Base-by-base conservation (phyloP, 306 rosid species). In the Gynostemma pentaphyllum region DNA sequence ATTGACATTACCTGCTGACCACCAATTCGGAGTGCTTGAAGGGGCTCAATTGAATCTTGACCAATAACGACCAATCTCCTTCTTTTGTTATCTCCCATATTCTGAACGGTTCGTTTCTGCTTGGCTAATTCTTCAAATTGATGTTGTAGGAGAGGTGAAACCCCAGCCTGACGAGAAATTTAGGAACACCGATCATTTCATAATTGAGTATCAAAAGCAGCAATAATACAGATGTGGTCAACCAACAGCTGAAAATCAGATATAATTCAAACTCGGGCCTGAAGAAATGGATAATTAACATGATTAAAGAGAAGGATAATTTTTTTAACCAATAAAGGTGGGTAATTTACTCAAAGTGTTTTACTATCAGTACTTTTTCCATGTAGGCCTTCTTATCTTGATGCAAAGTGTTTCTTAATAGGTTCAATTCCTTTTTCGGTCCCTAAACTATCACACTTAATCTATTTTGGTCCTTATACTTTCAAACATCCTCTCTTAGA, bases 41-140 rank as follows among this genome's bases (percentile, higher is more conserved):
- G 95, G 49, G 96, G 90, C 40, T 88, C 96, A 24, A 86, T 83
- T 23, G 95, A 84, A 76, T 86, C 86, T 81, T 88, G 96, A 73
- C 99, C 99, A 53, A 88, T 79, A 74, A 82, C 91, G 54, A 81
- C 83, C 79, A 90, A 47, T 66, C 74, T 87, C 50, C 87, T 81
- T 71, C 79, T 83, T 78, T 77, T 79, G 67, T 78, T 73, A 21
- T 72, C 76, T 46, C 76, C 85, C 15, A 78, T 37, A 57, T 71
- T 66, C 72, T 23, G 75, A 56, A 66, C 82, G 57, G 79, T 75
- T 11, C 60, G 53, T 22, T 85, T 88, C 76, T 82, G 85, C 85
- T 67, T 76, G 23, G 87, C 78, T 67, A 92, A 70, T 75, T 88
- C 85, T 76, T 86, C 85, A 71, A 86, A 66, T 57, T 92, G 98